Conservation (phyloP, 306 rosid genomes). For the Malus fusca region DNA sequence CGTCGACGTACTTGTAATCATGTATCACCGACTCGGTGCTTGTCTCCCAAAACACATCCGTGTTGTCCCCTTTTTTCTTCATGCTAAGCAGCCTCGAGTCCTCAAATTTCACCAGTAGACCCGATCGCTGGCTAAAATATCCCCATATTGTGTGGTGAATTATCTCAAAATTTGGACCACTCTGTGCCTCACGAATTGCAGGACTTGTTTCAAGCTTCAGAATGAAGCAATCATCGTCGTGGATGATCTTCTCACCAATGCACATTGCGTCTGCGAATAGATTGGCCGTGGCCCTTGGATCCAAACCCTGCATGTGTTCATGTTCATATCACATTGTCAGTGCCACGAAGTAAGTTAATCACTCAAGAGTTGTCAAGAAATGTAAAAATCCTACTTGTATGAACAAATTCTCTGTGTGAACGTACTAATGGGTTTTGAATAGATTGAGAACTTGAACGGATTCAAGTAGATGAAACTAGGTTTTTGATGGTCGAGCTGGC, state of each 20-base stretch:
- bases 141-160: conserved; percentile 93
- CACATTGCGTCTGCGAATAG: conserved; percentile 74
- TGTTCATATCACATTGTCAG: neutral
- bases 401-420: too few relatives aligned
- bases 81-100: conserved; percentile 73
- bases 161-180: conserved; percentile 57
- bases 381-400: neutral
- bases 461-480: too few relatives aligned
- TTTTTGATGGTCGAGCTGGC: too few relatives aligned
- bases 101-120: conserved; percentile 71
- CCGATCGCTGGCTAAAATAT: conserved; percentile 90
- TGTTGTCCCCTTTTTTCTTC: conserved; percentile 49
- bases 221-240: conserved; percentile 74
- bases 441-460: too few relatives aligned
- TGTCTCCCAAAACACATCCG: conserved; percentile 90
- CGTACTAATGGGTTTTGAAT: too few relatives aligned
- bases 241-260: conserved; percentile 76
- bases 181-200: conserved; percentile 59
- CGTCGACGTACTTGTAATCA: conserved; percentile 67
- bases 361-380: neutral
- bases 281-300: conserved; percentile 82
- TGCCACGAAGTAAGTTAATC: neutral
- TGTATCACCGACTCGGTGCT: conserved; percentile 72
- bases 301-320: conserved; percentile 50
- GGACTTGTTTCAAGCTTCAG: conserved; percentile 74